These are phyloP conservation scores for Termitomyces sp. DNA, from an alignment of 768 basidiomycete species.

Conservation along the genomic window DNA sequence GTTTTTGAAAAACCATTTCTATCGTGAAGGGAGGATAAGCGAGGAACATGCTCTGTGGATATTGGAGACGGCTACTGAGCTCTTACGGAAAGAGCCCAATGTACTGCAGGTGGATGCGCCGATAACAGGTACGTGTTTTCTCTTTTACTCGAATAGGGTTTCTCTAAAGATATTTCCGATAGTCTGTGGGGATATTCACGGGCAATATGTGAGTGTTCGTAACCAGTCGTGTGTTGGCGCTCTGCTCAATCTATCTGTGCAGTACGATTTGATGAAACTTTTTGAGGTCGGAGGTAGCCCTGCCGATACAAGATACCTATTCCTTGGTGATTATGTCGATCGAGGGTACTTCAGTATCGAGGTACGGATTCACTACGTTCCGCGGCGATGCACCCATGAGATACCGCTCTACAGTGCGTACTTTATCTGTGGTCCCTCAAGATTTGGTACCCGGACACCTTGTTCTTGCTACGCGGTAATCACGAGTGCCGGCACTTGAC, in stretches of 20 bases:
- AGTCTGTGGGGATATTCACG: conserved; percentile 99
- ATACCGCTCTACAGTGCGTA: conserved; percentile 65
- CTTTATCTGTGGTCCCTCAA: conserved; percentile 97
- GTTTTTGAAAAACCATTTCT: conserved; percentile 98
- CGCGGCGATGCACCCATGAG: conserved; percentile 6
- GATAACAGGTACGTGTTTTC: conserved; percentile 71
- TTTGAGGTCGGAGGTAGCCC: conserved; percentile 94
- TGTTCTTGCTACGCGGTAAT: conserved; percentile 95
- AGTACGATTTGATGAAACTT: conserved; percentile 94
- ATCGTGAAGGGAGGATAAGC: conserved; percentile 88
- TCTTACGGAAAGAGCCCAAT: conserved; percentile 83
- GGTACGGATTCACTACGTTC: conserved; percentile 32
- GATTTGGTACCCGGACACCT: conserved; percentile 98
- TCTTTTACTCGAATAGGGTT: background rate
- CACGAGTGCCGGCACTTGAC: conserved; percentile 99
- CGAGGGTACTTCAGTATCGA: conserved; percentile 93
- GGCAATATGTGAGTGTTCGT: conserved; percentile 82
- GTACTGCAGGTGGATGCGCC: conserved; percentile 94
- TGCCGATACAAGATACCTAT: conserved; percentile 89
- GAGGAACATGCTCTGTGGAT: conserved; percentile 97
- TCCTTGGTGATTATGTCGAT: conserved; percentile 92
- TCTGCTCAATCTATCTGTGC: conserved; percentile 6
- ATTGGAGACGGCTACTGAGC: conserved; percentile 77
- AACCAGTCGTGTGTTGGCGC: background rate
- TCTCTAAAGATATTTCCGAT: background rate